Evolutionary conservation across 345 rosid genomes (phyloP), one percentile per base, ranked within the genome.

Genomic region (Citrus reticulata): DNA sequence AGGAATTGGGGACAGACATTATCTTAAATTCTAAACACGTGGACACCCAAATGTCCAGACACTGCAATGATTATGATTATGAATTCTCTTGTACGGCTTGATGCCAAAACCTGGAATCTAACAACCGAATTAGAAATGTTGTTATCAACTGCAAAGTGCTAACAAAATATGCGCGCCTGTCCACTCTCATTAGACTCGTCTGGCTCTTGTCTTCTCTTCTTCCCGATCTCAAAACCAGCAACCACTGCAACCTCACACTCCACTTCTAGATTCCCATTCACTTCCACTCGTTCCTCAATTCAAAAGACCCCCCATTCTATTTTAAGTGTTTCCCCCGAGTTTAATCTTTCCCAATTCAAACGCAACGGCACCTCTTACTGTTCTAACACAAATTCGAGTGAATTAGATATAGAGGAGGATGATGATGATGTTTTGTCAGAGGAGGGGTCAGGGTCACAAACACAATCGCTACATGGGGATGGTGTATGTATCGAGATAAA

Each of bases 401-500:
- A n/a, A 5, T 69, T 73, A 24, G 84, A 83, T 62, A 75, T 49
- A 5, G 73, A 78, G 10, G 78, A 70, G 27, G 63, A 80, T 46
- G 74, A 58, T 63, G 79, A 64, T 68, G 79, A 25, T 75, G 84
- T 32, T n/a, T 76, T 83, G 54, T 75, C 79, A 80, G 93, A 82
- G 59, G 88, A 73, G 42, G 85, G 80, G 40, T 46, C 51, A 46
- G 51, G 17, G 17, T 13, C 51, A 46, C 51, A 13, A 46, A 81
- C 83, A 42, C 79, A 77, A n/a, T 73, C 79, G 9, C 24, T 86
- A 3, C 66, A 70, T 8, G 91, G 86, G 24, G 95, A 91, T 77
- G 95, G 91, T 17, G 83, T 91, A 37, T 74, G 66, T 40, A 87
- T 90, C 4, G 92, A 86, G 82, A 79, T 95, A 24, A 81, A 82